Conservation (phyloP, 176 grass and related monocot genomes). For the Eragrostis nindensis region DNA sequence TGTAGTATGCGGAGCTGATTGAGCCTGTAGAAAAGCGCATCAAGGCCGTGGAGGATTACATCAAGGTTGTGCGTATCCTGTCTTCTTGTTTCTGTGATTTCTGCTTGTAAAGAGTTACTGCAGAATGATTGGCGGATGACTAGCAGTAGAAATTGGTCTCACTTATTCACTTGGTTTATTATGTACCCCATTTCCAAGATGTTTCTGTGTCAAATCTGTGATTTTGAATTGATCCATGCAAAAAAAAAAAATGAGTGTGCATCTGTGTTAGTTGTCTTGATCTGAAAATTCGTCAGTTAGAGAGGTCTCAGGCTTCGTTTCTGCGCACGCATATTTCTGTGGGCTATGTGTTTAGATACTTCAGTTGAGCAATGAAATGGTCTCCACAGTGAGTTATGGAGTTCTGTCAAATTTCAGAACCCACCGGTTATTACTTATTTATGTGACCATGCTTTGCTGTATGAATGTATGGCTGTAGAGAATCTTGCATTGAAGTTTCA, state of each 20-base stretch:
- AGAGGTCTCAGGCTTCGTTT: too few species aligned
- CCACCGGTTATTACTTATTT: neutral
- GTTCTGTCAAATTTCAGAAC: conserved; percentile 6
- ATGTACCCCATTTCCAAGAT: neutral
- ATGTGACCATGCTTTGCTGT: neutral
- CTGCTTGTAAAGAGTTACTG: neutral
- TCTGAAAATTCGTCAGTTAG: too few species aligned
- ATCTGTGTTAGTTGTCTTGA: too few species aligned
- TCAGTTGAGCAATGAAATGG: neutral
- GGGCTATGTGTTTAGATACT: neutral
- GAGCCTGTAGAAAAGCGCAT: conserved; percentile 59
- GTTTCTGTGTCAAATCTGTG: neutral
- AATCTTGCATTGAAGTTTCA: neutral
- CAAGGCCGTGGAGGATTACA: conserved; percentile 64
- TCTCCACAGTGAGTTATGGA: neutral
- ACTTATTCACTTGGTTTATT: neutral
- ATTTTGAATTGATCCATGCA: neutral
- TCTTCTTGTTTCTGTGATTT: neutral
- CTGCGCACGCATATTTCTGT: too few species aligned
- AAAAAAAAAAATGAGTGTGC: too few species aligned
- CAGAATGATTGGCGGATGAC: conserved; percentile 13
- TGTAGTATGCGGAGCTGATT: conserved; percentile 57
- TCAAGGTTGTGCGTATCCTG: conserved; percentile 52
- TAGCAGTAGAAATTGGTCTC: neutral
- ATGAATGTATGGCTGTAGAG: neutral